phyloP scores from a whole-genome alignment of 2,329 filamentous ascomycete genomes.

The Sarocladium kiliense region DNA sequence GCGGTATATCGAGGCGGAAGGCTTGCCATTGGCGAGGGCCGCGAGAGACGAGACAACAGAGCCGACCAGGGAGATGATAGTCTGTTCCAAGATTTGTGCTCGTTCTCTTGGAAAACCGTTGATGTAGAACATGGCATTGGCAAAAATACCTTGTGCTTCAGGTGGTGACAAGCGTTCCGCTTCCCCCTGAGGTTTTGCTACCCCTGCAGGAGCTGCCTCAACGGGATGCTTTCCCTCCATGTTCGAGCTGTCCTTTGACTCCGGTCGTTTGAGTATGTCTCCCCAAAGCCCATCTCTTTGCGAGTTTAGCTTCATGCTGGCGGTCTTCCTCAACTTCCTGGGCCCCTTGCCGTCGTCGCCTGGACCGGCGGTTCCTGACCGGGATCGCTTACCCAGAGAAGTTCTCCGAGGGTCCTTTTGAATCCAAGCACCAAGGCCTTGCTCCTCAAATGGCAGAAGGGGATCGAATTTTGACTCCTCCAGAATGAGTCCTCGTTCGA shows the following conservation, averaged over 20 bases:
- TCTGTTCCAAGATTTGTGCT: conserved; percentile 41
- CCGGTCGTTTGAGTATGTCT: conserved; percentile 63
- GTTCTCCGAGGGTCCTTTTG: conserved; percentile 41
- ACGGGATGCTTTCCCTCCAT: conserved; percentile 10
- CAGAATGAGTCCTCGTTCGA: conserved; percentile 82
- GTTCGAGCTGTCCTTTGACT: conserved; percentile 29
- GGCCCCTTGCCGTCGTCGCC: conserved; percentile 56
- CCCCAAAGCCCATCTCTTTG: conserved; percentile 87
- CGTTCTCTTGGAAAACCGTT: conserved; percentile 53
- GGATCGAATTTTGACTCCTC: conserved; percentile 85
- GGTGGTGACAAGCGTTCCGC: conserved; percentile 15
- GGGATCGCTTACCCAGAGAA: conserved; percentile 50
- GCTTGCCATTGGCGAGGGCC: conserved; percentile 29
- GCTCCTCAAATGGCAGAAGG: conserved; percentile 59
- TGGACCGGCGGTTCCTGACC: conserved; percentile 39
- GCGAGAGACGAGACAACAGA: conserved; percentile 36
- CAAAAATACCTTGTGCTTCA: conserved; percentile 40
- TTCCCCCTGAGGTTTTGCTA: neutral
- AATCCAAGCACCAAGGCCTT: conserved; percentile 72
- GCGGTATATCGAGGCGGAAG: conserved; percentile 27
- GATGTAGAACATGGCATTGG: conserved; percentile 53
- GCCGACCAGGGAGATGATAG: conserved; percentile 44
- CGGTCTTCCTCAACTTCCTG: conserved; percentile 80
- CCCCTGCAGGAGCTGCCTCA: neutral
- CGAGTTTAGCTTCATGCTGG: conserved; percentile 74